Evolutionary conservation across 805 yeast genomes (phyloP), one percentile per base, ranked within the genome.

Genomic region (Saccharomycopsis microspora): DNA sequence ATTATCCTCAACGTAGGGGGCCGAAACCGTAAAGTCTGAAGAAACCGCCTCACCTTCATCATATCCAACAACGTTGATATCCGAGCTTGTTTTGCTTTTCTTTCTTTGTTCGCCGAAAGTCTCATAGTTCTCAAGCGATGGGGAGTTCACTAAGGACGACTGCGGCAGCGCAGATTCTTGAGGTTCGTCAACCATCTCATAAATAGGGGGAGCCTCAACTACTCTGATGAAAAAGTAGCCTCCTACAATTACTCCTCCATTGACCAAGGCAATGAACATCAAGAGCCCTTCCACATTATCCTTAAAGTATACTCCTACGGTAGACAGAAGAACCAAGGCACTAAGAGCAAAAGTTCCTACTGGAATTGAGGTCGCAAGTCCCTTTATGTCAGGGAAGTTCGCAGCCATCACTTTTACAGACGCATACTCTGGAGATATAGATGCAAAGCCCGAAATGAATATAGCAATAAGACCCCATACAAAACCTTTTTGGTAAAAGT

Each of bases 301-400:
- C 5, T 63, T 60, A 54, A 75, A 83, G 44, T 72, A 68, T 4
- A 63, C 56, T 0, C 83, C 76, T 9, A 85, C 74, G 3, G 81
- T 56, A 2, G 72, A 60, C 2, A 86, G 76, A 57, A 79, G 81
- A 19, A 81, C 54, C 39, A 84, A 68, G 3, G 90, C 88, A 4
- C 87, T 75, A 39, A 84, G 62, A 0, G 90, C 94, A 60, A 76
- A 84, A 1, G 79, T 68, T 9, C 85, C 73, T 3, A 80, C 82
- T 1, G 86, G 85, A 40, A 75, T 65, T 0, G 85, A 80, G 19
- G 80, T 80, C 2, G 87, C 87, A 5, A 78, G 68, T 28, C 87
- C 93, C 57, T 82, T 69, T 57, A 80, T 78, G 32, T 74, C 64
- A 0, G 90, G 90, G 54, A 83, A 84, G 57, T 83, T 84, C 2